Evolutionary conservation across 257 asterid species (phyloP).

Genomic region (Solanum pinnatisectum): DNA sequence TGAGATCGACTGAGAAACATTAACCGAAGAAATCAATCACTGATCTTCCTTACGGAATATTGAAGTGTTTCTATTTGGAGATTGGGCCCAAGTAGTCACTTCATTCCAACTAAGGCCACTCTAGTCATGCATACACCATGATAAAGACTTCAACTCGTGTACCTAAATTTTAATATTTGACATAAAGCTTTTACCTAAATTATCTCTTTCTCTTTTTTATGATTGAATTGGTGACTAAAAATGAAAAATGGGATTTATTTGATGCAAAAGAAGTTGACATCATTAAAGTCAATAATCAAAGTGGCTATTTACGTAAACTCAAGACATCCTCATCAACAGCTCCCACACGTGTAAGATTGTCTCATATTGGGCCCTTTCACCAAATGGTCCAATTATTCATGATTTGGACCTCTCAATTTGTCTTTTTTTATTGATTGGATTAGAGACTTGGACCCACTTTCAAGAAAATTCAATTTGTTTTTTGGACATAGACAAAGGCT

Average conservation of each 20-base stretch:
- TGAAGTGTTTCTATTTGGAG: neutral
- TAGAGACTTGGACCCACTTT: neutral
- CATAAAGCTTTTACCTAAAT: neutral
- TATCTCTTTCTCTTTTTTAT: neutral
- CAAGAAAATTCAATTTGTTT: neutral
- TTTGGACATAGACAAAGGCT: neutral
- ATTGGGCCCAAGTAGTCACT: neutral
- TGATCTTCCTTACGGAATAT: neutral
- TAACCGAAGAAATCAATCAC: neutral
- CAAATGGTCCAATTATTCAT: constrained; percentile 20
- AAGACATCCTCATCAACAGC: neutral
- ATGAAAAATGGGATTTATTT: neutral
- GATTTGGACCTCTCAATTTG: constrained; percentile 18
- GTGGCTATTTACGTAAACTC: constrained; percentile 7
- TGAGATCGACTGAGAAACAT: rapidly evolving
- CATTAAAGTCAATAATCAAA: constrained; percentile 4
- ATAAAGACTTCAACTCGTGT: neutral
- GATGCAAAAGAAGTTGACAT: constrained; percentile 24
- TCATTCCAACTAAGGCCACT: neutral
- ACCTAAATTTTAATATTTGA: neutral
- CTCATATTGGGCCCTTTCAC: neutral
- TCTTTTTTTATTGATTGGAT: neutral
- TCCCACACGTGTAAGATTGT: constrained; percentile 17
- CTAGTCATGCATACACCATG: neutral
- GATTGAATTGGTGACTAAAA: constrained; percentile 18